Conservation (phyloP, 2,329 filamentous ascomycete genomes). For the Cladorrhinum sp. region DNA sequence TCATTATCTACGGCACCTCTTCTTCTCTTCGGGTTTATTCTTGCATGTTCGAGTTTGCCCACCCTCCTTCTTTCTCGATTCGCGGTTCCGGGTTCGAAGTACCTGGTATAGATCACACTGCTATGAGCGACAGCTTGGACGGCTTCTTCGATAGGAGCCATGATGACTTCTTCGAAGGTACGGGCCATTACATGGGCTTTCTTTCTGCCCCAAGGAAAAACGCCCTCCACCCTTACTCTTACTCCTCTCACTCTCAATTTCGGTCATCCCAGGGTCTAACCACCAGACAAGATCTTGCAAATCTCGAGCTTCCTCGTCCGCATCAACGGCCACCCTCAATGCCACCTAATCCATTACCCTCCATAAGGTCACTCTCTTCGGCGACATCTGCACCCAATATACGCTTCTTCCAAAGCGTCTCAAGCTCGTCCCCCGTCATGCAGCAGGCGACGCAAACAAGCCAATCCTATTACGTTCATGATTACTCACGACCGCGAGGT, state of each 20-base stretch:
- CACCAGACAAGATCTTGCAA: background rate
- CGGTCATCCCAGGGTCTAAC: background rate
- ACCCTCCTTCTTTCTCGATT: background rate
- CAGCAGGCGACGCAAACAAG: background rate
- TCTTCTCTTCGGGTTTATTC: background rate
- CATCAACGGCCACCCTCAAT: background rate
- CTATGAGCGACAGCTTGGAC: constrained; percentile 17
- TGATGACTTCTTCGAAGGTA: constrained; percentile 22
- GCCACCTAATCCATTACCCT: background rate
- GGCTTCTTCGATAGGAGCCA: constrained; percentile 16
- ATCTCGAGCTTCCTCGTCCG: constrained; percentile 3
- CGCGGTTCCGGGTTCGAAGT: too few relatives aligned
- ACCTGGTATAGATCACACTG: too few relatives aligned
- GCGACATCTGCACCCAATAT: background rate
- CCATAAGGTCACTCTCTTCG: background rate
- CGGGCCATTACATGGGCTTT: background rate
- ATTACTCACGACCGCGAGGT: background rate
- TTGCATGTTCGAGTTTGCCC: background rate
- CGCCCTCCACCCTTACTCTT: background rate
- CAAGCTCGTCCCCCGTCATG: background rate
- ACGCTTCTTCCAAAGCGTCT: background rate
- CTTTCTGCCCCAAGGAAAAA: background rate
- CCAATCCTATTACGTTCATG: background rate
- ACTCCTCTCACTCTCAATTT: background rate
- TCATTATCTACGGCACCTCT: background rate